Evolutionary conservation across 768 basidiomycete genomes (phyloP).

Genomic region (Pleurotus pulmonarius): DNA sequence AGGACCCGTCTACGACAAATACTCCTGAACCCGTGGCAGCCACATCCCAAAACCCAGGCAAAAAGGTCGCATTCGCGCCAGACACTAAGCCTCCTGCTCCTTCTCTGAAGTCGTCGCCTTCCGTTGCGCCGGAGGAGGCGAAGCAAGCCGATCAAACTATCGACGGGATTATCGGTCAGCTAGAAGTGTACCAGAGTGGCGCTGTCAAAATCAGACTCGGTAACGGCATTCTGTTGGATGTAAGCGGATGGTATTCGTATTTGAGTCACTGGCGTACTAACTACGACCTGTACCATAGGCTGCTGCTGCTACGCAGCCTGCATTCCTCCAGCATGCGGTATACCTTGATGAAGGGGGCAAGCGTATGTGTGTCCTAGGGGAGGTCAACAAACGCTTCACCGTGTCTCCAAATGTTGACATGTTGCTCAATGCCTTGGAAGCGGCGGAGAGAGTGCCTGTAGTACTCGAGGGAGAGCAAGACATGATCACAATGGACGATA

Average conservation of each 20-base stretch:
- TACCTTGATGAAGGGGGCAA: conserved; percentile 61
- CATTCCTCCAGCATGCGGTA: conserved; percentile 86
- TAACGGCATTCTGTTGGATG: conserved; percentile 81
- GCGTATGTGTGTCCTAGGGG: conserved; percentile 71
- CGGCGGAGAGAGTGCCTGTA: conserved; percentile 34
- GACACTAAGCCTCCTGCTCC: conserved; percentile 47
- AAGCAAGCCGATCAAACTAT: conserved; percentile 33
- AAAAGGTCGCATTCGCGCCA: conserved; percentile 62
- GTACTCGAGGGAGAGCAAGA: conserved; percentile 37
- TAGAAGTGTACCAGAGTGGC: conserved; percentile 85
- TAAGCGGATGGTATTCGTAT: conserved; percentile 30
- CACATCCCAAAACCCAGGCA: conserved; percentile 25
- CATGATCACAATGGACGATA: conserved; percentile 54
- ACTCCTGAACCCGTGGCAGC: conserved; percentile 20
- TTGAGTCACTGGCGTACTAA: not conserved
- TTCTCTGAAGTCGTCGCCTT: conserved; percentile 20
- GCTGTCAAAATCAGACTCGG: conserved; percentile 81
- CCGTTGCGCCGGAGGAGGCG: conserved; percentile 21
- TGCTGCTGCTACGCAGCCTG: conserved; percentile 75
- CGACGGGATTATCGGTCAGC: conserved; percentile 78
- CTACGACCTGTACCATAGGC: conserved; percentile 43
- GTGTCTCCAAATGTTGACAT: conserved; percentile 82
- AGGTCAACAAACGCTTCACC: conserved; percentile 80
- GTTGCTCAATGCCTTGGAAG: conserved; percentile 64
- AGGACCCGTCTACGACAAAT: conserved; percentile 19